These are phyloP conservation scores for Lentinula aciculospora DNA, from an alignment of 768 basidiomycete genomes.

Conservation along the genomic window DNA sequence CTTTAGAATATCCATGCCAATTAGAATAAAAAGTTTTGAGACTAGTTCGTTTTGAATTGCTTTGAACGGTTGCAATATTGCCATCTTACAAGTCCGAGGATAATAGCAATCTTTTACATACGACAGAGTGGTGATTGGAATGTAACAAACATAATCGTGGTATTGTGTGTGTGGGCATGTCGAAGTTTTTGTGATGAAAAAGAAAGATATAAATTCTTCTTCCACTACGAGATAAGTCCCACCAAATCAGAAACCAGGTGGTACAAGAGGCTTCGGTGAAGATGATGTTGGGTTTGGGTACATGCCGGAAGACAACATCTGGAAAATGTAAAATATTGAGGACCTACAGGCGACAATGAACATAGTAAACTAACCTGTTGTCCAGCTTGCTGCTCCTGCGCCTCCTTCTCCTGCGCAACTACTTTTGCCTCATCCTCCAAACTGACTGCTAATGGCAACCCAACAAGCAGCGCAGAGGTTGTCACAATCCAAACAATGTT, in stretches of 20 bases:
- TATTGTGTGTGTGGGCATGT: neutral
- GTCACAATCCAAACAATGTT: conserved; percentile 94
- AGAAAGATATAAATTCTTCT: neutral
- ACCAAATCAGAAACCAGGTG: conserved; percentile 70
- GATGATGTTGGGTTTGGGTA: conserved; percentile 45
- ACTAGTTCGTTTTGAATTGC: neutral
- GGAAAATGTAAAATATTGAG: neutral
- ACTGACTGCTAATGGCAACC: conserved; percentile 85
- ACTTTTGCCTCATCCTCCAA: conserved; percentile 96
- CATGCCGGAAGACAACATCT: conserved; percentile 74
- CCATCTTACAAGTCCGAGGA: neutral
- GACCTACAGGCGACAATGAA: neutral
- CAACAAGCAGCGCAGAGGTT: conserved; percentile 90
- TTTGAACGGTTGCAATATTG: neutral
- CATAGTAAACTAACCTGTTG: conserved; percentile 55
- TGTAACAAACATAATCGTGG: neutral
- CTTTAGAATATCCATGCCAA: neutral
- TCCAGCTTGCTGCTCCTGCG: conserved; percentile 89
- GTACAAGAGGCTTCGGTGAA: conserved; percentile 62
- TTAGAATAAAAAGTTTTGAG: neutral
- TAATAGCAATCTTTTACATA: neutral
- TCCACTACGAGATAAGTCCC: neutral
- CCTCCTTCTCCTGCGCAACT: conserved; percentile 90
- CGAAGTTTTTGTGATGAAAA: neutral
- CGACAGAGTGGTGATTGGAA: conserved; percentile 1